A percentile compares a stretch with the other conserved stretches of the same genome.
These are phyloP conservation scores for Citrus glauca DNA, from an alignment of 345 rosid genomes.

Conservation along the genomic window DNA sequence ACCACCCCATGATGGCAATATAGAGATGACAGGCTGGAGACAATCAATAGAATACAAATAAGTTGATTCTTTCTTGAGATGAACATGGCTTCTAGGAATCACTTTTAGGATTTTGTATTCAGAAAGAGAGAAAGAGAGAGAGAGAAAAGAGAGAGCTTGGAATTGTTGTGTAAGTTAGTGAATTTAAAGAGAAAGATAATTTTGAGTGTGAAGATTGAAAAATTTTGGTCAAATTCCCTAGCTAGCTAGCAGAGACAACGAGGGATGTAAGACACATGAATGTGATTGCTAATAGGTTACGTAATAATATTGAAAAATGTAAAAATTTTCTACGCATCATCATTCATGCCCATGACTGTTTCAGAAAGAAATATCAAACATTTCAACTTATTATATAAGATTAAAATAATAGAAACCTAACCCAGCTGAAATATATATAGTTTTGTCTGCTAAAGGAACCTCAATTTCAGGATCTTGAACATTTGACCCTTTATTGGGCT, in stretches of 20 bases:
- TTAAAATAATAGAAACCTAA: slow-evolving; percentile 12
- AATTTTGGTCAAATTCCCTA: slow-evolving; percentile 13
- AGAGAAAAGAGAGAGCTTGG: neutral
- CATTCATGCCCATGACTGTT: neutral
- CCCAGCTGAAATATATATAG: slow-evolving; percentile 9
- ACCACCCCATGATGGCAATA: neutral
- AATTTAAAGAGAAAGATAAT: slow-evolving; percentile 7
- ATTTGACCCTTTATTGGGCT: slow-evolving; percentile 22
- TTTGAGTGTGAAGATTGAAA: slow-evolving; percentile 1
- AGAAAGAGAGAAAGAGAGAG: neutral
- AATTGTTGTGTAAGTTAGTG: slow-evolving; percentile 1
- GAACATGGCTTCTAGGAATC: slow-evolving; percentile 14
- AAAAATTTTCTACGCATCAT: neutral
- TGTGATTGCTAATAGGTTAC: neutral
- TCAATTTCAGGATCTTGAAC: slow-evolving; percentile 36
- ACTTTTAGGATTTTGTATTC: neutral
- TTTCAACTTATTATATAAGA: neutral
- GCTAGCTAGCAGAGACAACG: neutral
- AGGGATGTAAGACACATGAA: slow-evolving; percentile 1
- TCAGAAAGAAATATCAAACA: neutral
- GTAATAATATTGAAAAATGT: neutral
- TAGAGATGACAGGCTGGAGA: slow-evolving; percentile 29
- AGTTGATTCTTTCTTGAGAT: slow-evolving; percentile 21
- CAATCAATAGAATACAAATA: slow-evolving; percentile 23
- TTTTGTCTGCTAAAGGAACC: slow-evolving; percentile 15